Conservation (phyloP, 306 rosid genomes). For the Medicago lupulina region DNA sequence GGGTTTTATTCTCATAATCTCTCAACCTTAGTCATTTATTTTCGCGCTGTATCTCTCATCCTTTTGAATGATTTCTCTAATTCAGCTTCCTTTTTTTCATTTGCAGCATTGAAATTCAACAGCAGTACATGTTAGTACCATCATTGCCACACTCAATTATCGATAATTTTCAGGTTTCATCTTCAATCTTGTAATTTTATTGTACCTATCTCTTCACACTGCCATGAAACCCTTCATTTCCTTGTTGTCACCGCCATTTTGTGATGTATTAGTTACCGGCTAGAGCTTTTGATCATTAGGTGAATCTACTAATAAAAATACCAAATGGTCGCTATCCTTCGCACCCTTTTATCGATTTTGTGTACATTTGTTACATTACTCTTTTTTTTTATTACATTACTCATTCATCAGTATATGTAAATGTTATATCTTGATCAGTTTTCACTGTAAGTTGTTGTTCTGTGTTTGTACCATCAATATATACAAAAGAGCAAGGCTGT, state of each 20-base stretch:
- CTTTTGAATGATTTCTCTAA: neutral
- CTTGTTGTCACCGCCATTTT: conserved; percentile 17
- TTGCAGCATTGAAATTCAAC: conserved; percentile 33
- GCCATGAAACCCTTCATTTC: conserved; percentile 19
- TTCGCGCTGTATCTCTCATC: conserved; percentile 15
- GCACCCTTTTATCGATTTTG: conserved; percentile 26
- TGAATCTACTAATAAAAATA: conserved; percentile 34
- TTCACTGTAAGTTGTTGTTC: neutral
- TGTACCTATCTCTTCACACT: neutral
- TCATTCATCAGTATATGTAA: conserved; percentile 9
- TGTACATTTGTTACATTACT: neutral
- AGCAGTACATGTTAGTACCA: neutral
- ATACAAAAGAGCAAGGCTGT: conserved; percentile 25
- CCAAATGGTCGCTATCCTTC: conserved; percentile 41
- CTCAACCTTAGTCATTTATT: neutral
- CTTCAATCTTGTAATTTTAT: conserved; percentile 9
- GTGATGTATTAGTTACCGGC: conserved; percentile 17
- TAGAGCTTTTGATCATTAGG: conserved; percentile 41
- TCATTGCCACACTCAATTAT: conserved; percentile 19
- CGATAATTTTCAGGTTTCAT: neutral
- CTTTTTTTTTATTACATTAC: neutral
- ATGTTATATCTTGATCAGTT: conserved; percentile 20
- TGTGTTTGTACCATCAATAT: conserved; percentile 27
- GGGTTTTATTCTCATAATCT: conserved; percentile 17
- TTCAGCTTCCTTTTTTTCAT: neutral